Evolutionary conservation across 73 alveolate species (phyloP).

Genomic region (Symbiodinium pilosum): DNA sequence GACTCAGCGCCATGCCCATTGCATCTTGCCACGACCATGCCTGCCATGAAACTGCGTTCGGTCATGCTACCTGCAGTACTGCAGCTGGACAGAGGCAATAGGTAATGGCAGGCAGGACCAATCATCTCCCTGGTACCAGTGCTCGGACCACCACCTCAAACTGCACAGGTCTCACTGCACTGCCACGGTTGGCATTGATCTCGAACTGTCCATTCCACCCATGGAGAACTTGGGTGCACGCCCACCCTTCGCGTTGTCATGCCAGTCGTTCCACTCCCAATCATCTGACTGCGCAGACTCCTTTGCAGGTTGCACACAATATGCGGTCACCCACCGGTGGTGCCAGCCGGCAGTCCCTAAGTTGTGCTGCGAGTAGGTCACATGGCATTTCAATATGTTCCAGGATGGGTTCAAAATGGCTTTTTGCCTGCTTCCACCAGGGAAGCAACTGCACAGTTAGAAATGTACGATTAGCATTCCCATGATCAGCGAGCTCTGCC

Average conservation of each 20-base stretch:
- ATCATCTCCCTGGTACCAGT: not conserved
- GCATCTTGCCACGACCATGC: slow-evolving; percentile 9
- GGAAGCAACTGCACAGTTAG: not conserved
- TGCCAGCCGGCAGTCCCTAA: too few relatives aligned
- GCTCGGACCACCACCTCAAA: slow-evolving; percentile 16
- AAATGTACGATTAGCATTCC: not conserved
- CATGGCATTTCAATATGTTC: too few relatives aligned
- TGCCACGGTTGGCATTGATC: too few relatives aligned
- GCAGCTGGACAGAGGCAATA: too few relatives aligned
- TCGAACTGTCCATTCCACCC: too few relatives aligned
- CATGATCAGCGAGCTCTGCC: not conserved
- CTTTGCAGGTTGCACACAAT: too few relatives aligned
- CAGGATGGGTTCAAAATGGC: too few relatives aligned
- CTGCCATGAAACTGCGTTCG: not conserved
- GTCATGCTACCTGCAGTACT: too few relatives aligned
- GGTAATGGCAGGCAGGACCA: not conserved
- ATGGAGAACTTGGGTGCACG: not conserved
- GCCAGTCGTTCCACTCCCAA: not conserved
- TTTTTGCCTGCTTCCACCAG: too few relatives aligned
- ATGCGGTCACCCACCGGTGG: too few relatives aligned
- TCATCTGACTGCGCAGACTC: not conserved
- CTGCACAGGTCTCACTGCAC: too few relatives aligned
- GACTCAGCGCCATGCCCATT: not conserved
- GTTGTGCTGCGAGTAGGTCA: too few relatives aligned
- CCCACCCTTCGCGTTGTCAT: not conserved